Evolutionary conservation across 2,329 filamentous ascomycete genomes (phyloP).

Genomic region (Chaetomium olivaceum): DNA sequence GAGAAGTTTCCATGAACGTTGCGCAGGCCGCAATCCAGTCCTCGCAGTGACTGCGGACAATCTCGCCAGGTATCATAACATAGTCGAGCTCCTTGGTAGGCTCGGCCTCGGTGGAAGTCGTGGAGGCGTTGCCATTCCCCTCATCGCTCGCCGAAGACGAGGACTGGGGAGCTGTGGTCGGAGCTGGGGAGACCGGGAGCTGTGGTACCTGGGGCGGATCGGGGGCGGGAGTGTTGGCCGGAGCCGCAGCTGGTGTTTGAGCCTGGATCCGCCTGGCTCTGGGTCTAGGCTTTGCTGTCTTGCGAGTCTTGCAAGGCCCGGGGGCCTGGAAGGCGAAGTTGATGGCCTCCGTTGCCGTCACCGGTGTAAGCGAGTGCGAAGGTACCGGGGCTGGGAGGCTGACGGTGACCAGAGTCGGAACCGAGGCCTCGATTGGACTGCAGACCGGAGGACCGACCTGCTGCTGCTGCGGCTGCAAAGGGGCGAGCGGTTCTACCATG

Average conservation of each 20-base stretch:
- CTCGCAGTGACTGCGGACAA: neutral
- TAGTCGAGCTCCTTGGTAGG: neutral
- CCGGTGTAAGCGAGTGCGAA: too few relatives aligned
- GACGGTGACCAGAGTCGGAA: neutral
- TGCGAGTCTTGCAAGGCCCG: neutral
- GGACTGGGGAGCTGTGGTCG: neutral
- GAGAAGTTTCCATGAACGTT: neutral
- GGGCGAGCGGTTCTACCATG: neutral
- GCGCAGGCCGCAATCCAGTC: neutral
- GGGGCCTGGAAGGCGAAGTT: neutral
- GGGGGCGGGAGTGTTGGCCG: neutral
- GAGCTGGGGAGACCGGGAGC: neutral
- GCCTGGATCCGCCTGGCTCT: neutral
- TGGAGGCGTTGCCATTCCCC: constrained; percentile 16
- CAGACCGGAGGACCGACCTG: neutral
- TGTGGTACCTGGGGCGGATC: neutral
- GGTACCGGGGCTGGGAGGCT: neutral
- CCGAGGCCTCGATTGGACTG: neutral
- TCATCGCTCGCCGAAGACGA: neutral
- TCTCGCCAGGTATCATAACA: neutral
- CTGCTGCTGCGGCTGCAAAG: neutral
- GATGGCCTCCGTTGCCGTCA: neutral
- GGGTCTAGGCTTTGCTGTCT: neutral
- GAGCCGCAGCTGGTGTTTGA: neutral
- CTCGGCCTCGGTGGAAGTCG: neutral